phyloP scores from a whole-genome alignment of 2,329 filamentous ascomycete species.

The Pochonia chlamydosporia region DNA sequence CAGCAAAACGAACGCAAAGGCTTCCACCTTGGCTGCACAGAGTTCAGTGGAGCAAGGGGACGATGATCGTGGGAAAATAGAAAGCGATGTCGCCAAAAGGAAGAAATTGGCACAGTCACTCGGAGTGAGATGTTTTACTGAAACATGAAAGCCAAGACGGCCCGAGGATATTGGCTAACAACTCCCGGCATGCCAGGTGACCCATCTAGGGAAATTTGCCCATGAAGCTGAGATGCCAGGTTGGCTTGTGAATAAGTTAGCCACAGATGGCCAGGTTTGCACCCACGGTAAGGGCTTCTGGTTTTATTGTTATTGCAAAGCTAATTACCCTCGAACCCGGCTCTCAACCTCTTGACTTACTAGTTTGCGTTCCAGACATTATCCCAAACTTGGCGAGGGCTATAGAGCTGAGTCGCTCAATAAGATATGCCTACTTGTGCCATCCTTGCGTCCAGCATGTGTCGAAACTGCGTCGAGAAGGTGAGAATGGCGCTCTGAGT shows the following conservation, averaged over 20 bases:
- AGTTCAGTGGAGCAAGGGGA: background rate
- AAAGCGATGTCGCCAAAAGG: background rate
- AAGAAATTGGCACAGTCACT: background rate
- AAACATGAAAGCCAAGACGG: background rate
- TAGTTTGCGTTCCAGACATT: constrained; percentile 40
- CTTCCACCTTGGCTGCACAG: background rate
- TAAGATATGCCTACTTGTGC: constrained; percentile 73
- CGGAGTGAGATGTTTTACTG: background rate
- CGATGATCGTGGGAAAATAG: background rate
- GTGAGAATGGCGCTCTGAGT: constrained; percentile 25
- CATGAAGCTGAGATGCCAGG: constrained; percentile 9
- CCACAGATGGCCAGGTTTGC: constrained; percentile 6
- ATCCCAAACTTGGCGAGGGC: constrained; percentile 58
- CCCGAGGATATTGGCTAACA: too few relatives aligned
- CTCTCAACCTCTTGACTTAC: background rate
- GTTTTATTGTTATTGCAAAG: too few relatives aligned
- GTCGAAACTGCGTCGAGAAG: constrained; percentile 73
- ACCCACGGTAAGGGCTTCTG: constrained; percentile 4
- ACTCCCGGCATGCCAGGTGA: constrained; percentile 11
- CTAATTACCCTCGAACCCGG: too few relatives aligned
- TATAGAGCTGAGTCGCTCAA: constrained; percentile 54
- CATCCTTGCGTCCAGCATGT: constrained; percentile 71
- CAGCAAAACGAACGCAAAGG: background rate
- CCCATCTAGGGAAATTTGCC: constrained; percentile 6
- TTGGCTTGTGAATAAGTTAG: constrained; percentile 6